A percentile compares a stretch with the other conserved stretches of the same genome.
phyloP scores from a whole-genome alignment of 495 filamentous ascomycete genomes.

The Xylaria nigripes region DNA sequence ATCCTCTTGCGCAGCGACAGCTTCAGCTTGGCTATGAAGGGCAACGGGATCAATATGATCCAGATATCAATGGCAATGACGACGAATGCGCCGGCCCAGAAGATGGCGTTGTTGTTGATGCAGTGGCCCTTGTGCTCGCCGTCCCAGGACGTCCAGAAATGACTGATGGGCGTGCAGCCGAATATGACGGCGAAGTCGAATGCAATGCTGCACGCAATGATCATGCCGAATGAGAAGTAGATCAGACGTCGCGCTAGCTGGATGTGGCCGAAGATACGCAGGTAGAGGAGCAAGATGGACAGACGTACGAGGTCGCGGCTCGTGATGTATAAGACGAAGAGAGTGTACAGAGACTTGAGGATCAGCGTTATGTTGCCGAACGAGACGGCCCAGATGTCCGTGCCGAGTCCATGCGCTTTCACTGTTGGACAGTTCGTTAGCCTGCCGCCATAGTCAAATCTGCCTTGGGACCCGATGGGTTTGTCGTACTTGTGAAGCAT shows the following conservation, averaged over 20 bases:
- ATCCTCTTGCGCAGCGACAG: background rate
- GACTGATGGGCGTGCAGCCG: conserved; percentile 34
- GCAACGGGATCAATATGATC: conserved; percentile 33
- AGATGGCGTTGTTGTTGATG: conserved; percentile 40
- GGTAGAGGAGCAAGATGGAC: conserved; percentile 37
- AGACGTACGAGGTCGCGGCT: conserved; percentile 25
- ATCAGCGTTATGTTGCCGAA: conserved; percentile 5
- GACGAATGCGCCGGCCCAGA: conserved; percentile 38
- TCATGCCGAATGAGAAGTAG: conserved; percentile 27
- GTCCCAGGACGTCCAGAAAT: conserved; percentile 38
- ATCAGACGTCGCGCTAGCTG: conserved; percentile 13
- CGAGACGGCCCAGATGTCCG: background rate
- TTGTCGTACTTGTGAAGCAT: background rate
- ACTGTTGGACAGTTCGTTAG: background rate
- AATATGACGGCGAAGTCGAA: conserved; percentile 40
- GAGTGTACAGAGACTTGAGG: background rate
- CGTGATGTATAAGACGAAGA: background rate
- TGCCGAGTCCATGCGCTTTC: background rate
- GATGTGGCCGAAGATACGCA: conserved; percentile 23
- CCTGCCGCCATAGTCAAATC: background rate
- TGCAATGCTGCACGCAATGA: conserved; percentile 27
- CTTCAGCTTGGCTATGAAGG: conserved; percentile 4
- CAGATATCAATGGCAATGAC: conserved; percentile 43
- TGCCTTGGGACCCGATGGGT: background rate
- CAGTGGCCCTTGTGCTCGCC: conserved; percentile 33